phyloP scores from a whole-genome alignment of 495 filamentous ascomycete genomes.

The Hypoxylon intermedium region DNA sequence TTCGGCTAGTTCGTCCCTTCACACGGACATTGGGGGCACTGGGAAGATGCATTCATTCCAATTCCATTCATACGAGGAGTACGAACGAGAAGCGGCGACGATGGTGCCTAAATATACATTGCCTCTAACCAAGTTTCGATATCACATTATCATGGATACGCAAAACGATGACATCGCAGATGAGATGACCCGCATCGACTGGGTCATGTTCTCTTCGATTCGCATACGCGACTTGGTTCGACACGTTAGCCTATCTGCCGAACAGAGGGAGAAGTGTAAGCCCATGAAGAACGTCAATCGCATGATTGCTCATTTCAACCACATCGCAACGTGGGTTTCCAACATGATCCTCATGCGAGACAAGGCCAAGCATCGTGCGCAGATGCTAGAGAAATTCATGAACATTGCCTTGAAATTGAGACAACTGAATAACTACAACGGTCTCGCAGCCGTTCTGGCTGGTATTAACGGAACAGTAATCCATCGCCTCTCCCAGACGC shows the following conservation, averaged over 20 bases:
- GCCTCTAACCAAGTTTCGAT: slow-evolving; percentile 76
- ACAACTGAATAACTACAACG: slow-evolving; percentile 95
- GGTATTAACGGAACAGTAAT: slow-evolving; percentile 89
- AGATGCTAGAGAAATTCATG: slow-evolving; percentile 95
- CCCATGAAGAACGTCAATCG: slow-evolving; percentile 86
- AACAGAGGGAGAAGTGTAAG: slow-evolving; percentile 77
- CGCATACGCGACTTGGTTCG: slow-evolving; percentile 92
- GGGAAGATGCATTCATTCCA: slow-evolving; percentile 53
- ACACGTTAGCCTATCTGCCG: slow-evolving; percentile 77
- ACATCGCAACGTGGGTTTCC: slow-evolving; percentile 87
- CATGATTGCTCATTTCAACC: slow-evolving; percentile 96
- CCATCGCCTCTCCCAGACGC: slow-evolving; percentile 82
- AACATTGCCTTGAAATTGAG: slow-evolving; percentile 81
- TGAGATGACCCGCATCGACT: slow-evolving; percentile 94
- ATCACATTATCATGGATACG: slow-evolving; percentile 82
- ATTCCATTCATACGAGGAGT: slow-evolving; percentile 70
- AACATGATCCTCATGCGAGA: slow-evolving; percentile 92
- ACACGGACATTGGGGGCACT: slow-evolving; percentile 33
- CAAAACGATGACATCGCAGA: slow-evolving; percentile 82
- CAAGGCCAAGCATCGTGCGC: slow-evolving; percentile 92
- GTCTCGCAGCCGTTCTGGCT: slow-evolving; percentile 88
- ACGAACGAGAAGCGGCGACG: slow-evolving; percentile 72
- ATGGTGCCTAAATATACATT: slow-evolving; percentile 67
- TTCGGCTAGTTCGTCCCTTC: slow-evolving; percentile 53
- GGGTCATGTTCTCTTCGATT: slow-evolving; percentile 96